Percentiles rank a stretch among this genome's conserved stretches.
Conservation (phyloP, 2,329 filamentous ascomycete genomes). For the Pseudomassariella vexata region DNA sequence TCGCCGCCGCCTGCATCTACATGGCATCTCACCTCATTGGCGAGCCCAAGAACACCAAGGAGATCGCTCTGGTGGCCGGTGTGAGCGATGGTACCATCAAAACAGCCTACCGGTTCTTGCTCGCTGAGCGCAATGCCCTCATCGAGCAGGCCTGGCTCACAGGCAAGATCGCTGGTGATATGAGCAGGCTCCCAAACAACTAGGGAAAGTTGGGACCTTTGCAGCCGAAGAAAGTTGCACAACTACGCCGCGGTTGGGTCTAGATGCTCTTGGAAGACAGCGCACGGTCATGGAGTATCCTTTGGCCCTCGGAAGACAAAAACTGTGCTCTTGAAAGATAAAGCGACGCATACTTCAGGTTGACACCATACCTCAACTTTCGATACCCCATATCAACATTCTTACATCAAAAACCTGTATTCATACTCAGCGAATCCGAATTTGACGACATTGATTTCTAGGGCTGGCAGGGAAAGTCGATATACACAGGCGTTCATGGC, state of each 20-base stretch:
- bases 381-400: conserved; percentile 1
- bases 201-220: conserved; percentile 24
- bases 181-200: conserved; percentile 62
- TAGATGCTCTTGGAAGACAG: not conserved
- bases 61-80: conserved; percentile 77
- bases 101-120: conserved; percentile 87
- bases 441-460: not conserved
- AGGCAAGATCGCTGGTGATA: conserved; percentile 60
- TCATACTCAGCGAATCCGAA: not conserved
- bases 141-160: conserved; percentile 70
- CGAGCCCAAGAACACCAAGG: conserved; percentile 72
- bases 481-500: not conserved
- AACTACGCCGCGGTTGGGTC: not conserved
- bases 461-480: not conserved
- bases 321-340: conserved; percentile 7
- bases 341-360: not conserved
- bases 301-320: not conserved
- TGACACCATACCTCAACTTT: not conserved
- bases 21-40: conserved; percentile 87
- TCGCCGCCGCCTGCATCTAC: conserved; percentile 93
- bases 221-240: not conserved
- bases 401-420: not conserved
- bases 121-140: conserved; percentile 65
- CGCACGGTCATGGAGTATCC: conserved; percentile 1
- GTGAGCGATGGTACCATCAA: conserved; percentile 97